Base-by-base conservation (phyloP, 2,329 filamentous ascomycete genomes). In the Fusarium torulosum region DNA sequence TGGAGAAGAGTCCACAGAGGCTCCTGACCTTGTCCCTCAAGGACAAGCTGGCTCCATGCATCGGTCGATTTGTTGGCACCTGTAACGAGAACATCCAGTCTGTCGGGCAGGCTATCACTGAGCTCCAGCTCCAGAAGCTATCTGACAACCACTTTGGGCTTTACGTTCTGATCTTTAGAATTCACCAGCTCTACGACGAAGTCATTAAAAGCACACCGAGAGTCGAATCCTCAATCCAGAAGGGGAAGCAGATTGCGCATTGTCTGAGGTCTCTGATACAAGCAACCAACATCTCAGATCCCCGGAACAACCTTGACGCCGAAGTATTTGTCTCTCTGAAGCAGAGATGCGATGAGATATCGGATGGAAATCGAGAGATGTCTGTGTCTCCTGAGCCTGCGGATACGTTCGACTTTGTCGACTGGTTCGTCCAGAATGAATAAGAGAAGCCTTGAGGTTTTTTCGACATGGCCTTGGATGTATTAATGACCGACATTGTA, bases 311-410 rank as follows among this genome's bases (percentile, higher is more conserved):
- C 15, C 43, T 59, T 33, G 14, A 38, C 7, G 20, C 25, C 15
- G 33, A 51, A 13, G n/a, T 51, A 8, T 51, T 58, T 35, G 19
- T 15, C 8, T 58, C 53, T 7, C 17, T 51, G 15, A 40, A 15
- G 7, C 19, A 40, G n/a, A 38, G 53, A 15, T 10, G 13, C 33
- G 40, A 23, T 2, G 40, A 5, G 4, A 43, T 59, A 17, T 3
- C 6, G 9, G 15, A 10, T n/a, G 43, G 38, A 6, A 27, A 29
- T 9, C 19, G 37, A 27, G 35, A 49, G 19, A 17, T 21, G 25
- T 38, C 31, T 10, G 9, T 13, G 7, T n/a, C 17, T 33, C 11
- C 21, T 35, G 14, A 33, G 29, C 29, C n/a, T 29, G 13, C 15
- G 33, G 4, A 7, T n/a, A 6, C 19, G 15, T 23, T 10, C 2